Evolutionary conservation across 805 yeast genomes (phyloP).

Genomic region (Lachancea sp.): DNA sequence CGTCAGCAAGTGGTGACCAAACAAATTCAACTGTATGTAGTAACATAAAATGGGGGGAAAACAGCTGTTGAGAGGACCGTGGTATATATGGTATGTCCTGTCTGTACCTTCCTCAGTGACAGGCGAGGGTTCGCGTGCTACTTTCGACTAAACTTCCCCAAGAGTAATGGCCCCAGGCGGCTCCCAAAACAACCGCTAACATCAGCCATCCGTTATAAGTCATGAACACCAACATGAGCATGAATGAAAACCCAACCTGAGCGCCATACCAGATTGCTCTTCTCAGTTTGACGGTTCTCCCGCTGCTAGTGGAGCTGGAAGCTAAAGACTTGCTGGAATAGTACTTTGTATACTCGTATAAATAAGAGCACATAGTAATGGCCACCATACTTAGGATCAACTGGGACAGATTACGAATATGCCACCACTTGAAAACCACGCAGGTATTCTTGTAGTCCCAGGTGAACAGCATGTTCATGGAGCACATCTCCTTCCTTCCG

Average conservation of each 20-base stretch:
- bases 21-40: no score
- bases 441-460: slow-evolving; percentile 74
- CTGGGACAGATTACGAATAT: slow-evolving; percentile 46
- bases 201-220: slow-evolving; percentile 82
- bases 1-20: no score
- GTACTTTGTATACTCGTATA: slow-evolving; percentile 49
- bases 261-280: slow-evolving; percentile 48
- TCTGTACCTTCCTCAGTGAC: slow-evolving; percentile 16
- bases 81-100: background rate
- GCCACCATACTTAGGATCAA: slow-evolving; percentile 47
- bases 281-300: slow-evolving; percentile 18
- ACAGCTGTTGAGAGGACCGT: no score
- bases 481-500: slow-evolving; percentile 36
- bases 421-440: slow-evolving; percentile 77
- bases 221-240: slow-evolving; percentile 78
- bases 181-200: slow-evolving; percentile 68
- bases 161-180: slow-evolving; percentile 56
- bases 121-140: slow-evolving; percentile 17
- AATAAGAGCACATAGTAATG: slow-evolving; percentile 43
- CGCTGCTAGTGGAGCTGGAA: slow-evolving; percentile 1
- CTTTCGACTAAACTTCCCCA: slow-evolving; percentile 41
- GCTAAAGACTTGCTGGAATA: slow-evolving; percentile 2
- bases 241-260: slow-evolving; percentile 63
- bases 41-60: no score
- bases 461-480: slow-evolving; percentile 71